Percentiles rank a stretch among this genome's conserved stretches.
Conservation (phyloP, 768 basidiomycete genomes). For the Hypholoma sublateritium region DNA sequence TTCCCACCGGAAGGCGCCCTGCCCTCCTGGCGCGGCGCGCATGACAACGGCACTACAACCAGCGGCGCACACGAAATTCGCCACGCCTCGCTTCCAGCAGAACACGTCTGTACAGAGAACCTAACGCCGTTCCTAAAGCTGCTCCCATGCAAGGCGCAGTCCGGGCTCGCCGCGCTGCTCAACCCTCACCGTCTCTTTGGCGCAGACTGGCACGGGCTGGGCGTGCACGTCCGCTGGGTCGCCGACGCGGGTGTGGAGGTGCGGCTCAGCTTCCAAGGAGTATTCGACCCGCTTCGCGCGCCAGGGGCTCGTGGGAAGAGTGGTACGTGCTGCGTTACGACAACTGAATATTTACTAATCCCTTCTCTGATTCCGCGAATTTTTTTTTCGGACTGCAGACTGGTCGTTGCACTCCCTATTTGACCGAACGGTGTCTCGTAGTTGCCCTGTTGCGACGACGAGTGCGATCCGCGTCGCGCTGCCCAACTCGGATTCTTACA, state of each 20-base stretch:
- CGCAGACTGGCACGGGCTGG: slow-evolving; percentile 89
- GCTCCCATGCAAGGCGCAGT: slow-evolving; percentile 86
- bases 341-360: slow-evolving; percentile 6
- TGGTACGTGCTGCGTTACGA: slow-evolving; percentile 39
- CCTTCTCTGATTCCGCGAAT: slow-evolving; percentile 1
- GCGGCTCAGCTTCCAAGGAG: slow-evolving; percentile 68
- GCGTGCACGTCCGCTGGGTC: slow-evolving; percentile 71
- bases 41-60: slow-evolving; percentile 26
- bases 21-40: slow-evolving; percentile 40
- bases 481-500: slow-evolving; percentile 41
- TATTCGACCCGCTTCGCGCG: slow-evolving; percentile 65
- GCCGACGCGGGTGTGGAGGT: slow-evolving; percentile 60
- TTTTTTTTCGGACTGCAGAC: slow-evolving; percentile 41
- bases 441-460: slow-evolving; percentile 69
- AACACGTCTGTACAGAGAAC: slow-evolving; percentile 96
- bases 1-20: slow-evolving; percentile 64
- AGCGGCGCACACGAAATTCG: slow-evolving; percentile 55
- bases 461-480: slow-evolving; percentile 54
- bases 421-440: slow-evolving; percentile 56
- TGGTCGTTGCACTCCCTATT: slow-evolving; percentile 75
- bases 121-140: slow-evolving; percentile 95
- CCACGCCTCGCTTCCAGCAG: slow-evolving; percentile 77
- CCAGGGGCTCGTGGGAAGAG: slow-evolving; percentile 45
- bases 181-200: slow-evolving; percentile 88
- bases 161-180: slow-evolving; percentile 80